Evolutionary conservation across 163 green algal species (phyloP).

Genomic region (Scenedesmus sp.): DNA sequence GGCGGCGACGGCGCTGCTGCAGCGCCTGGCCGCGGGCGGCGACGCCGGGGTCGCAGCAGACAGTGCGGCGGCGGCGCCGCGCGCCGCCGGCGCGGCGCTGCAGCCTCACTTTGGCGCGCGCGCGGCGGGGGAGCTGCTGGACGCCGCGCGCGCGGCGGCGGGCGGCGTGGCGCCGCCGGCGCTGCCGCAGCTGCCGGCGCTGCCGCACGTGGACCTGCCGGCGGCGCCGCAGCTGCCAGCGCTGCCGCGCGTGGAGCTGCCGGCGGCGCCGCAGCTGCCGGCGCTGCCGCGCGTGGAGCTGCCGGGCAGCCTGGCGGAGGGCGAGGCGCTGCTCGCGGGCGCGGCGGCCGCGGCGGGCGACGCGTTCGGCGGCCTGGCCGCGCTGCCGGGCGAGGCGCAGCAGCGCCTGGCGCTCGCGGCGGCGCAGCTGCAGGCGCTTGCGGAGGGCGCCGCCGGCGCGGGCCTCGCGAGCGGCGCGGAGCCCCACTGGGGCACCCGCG

Average conservation of each 20-base stretch:
- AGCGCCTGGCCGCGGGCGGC: too few relatives aligned
- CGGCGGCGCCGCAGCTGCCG: neutral
- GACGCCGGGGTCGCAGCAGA: too few relatives aligned
- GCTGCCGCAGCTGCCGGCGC: slow-evolving; percentile 1
- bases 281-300: slow-evolving; percentile 20
- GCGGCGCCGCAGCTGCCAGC: neutral
- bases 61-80: too few relatives aligned
- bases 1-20: too few relatives aligned
- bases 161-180: too few relatives aligned
- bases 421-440: slow-evolving; percentile 1
- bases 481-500: slow-evolving; percentile 43
- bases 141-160: too few relatives aligned
- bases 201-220: slow-evolving; percentile 10
- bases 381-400: slow-evolving; percentile 4
- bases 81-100: too few relatives aligned
- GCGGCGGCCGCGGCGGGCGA: neutral
- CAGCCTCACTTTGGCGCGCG: too few relatives aligned
- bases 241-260: neutral
- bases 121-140: too few relatives aligned
- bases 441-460: neutral
- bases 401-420: slow-evolving; percentile 9
- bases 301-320: slow-evolving; percentile 11
- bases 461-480: too few relatives aligned
- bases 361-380: neutral
- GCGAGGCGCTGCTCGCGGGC: neutral